phyloP scores from a whole-genome alignment of 2,329 filamentous ascomycete species.

The Colletotrichum orchidophilum region DNA sequence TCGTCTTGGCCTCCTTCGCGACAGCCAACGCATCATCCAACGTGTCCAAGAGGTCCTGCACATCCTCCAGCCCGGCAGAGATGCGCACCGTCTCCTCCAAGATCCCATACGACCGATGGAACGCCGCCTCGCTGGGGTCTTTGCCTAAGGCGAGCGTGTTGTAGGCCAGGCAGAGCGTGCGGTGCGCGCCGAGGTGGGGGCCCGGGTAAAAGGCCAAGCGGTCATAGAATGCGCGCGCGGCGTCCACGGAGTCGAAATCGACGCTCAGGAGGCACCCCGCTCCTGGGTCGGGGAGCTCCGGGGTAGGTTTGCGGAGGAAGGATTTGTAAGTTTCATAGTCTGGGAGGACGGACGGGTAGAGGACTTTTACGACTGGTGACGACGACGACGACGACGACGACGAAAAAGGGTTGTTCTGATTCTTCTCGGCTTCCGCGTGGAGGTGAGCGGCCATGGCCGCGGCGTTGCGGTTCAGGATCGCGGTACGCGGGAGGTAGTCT shows the following conservation, averaged over 20 bases:
- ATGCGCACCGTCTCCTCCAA: conserved; percentile 54
- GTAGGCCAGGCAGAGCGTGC: conserved; percentile 60
- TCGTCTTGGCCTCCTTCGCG: conserved; percentile 56
- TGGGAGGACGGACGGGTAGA: conserved; percentile 53
- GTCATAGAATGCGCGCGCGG: conserved; percentile 59
- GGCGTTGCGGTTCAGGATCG: conserved; percentile 54
- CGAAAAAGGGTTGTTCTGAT: too few species aligned
- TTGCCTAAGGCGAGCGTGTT: conserved; percentile 54
- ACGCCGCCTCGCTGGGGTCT: conserved; percentile 46
- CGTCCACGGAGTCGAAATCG: conserved; percentile 54
- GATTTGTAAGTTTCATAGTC: conserved; percentile 48
- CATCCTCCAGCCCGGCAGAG: conserved; percentile 57
- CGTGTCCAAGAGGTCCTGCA: conserved; percentile 52
- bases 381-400: too few species aligned
- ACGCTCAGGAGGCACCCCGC: conserved; percentile 65
- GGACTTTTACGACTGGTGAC: conserved; percentile 50
- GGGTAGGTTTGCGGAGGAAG: conserved; percentile 47
- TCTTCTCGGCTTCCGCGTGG: conserved; percentile 41
- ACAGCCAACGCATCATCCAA: conserved; percentile 47
- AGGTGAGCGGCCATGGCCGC: conserved; percentile 52
- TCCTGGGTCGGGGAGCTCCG: conserved; percentile 58
- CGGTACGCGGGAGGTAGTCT: conserved; percentile 52
- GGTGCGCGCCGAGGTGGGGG: conserved; percentile 63
- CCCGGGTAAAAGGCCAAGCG: conserved; percentile 57
- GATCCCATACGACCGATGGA: conserved; percentile 50